Evolutionary conservation across 805 yeast species (phyloP), one percentile per base, ranked within the genome.

Genomic region (Wickerhamomyces rabaulensis): DNA sequence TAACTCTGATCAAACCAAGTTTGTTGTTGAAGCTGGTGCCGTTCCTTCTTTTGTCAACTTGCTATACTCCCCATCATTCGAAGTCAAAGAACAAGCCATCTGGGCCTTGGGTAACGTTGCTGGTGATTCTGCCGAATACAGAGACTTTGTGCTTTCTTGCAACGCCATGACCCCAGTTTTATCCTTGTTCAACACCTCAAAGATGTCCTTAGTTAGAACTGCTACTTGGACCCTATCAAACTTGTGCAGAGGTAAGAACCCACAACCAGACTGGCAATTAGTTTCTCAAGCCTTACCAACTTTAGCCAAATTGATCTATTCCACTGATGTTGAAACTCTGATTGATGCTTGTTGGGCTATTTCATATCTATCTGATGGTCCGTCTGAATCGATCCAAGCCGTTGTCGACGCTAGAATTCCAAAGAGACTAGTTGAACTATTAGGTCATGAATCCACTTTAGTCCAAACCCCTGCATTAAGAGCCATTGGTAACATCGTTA

Each of bases 71-170:
- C 80, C 80, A 48, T 87, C 95, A 38, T 73, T 83, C 48, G 98
- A 94, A 63, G 97, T 94, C 47, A 88, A 89, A 68, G 99, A 94
- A 68, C 99, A 94, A 71, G 98, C 98, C 13, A 92, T 94, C 57
- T 94, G 99, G 99, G 98, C 99, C 25, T 74, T 94, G 55, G 99
- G 99, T 70, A 94, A 94, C 65, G 96, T 94, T 65, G 98, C 99
- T 23, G 99, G 99, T 67, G 99, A 94, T 66, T 88, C 96, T 15
- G 78, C 97, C 9, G 73, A 76, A 38, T 89, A 82, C 74, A 83
- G 99, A 71, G 98, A 94, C 70, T 84, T 77, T 58, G 98, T 94
- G 40, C 74, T 94, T 56, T 70, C 76, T 39, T 84, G 89, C 58
- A 83, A 85, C 53, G 97, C 97, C 21, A 86, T 94, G 86, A 83